Conservation (phyloP, 2,329 filamentous ascomycete genomes). For the Endocalyx cinctus region DNA sequence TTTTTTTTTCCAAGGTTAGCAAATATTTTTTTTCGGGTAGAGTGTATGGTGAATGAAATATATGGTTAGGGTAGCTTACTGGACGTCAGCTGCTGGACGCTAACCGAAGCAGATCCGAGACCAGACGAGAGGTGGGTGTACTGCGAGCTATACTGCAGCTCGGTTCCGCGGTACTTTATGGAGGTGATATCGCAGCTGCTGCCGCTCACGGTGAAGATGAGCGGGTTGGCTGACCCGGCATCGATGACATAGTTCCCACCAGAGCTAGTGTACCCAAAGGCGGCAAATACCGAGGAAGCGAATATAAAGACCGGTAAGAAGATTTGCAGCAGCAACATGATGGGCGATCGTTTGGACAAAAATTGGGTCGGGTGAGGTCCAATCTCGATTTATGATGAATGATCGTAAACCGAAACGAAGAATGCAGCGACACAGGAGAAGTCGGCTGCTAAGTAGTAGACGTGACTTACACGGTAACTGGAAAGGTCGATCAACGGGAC, state of each 20-base stretch:
- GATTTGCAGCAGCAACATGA: slow-evolving; percentile 19
- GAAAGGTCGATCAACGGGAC: no score
- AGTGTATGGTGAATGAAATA: background rate
- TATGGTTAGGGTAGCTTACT: slow-evolving; percentile 14
- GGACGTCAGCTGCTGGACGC: slow-evolving; percentile 31
- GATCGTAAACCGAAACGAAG: slow-evolving; percentile 2
- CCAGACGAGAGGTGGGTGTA: slow-evolving; percentile 56
- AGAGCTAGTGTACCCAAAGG: slow-evolving; percentile 28
- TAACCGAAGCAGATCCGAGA: slow-evolving; percentile 54
- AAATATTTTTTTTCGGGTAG: slow-evolving; percentile 4
- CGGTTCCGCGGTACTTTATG: slow-evolving; percentile 53
- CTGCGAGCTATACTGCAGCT: slow-evolving; percentile 50
- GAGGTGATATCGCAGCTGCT: slow-evolving; percentile 60
- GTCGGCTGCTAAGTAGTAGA: background rate
- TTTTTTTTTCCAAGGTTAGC: no score
- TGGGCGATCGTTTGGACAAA: slow-evolving; percentile 4
- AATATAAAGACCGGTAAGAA: slow-evolving; percentile 18
- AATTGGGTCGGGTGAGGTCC: no score
- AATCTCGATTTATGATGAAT: background rate
- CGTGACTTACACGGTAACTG: no score
- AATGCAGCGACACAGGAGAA: background rate
- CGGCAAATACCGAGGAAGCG: slow-evolving; percentile 22
- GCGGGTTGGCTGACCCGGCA: slow-evolving; percentile 36
- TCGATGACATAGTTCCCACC: slow-evolving; percentile 34
- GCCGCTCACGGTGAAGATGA: slow-evolving; percentile 47